Evolutionary conservation across 306 rosid genomes (phyloP), one percentile per base, ranked within the genome.

Genomic region (Lablab purpureus): DNA sequence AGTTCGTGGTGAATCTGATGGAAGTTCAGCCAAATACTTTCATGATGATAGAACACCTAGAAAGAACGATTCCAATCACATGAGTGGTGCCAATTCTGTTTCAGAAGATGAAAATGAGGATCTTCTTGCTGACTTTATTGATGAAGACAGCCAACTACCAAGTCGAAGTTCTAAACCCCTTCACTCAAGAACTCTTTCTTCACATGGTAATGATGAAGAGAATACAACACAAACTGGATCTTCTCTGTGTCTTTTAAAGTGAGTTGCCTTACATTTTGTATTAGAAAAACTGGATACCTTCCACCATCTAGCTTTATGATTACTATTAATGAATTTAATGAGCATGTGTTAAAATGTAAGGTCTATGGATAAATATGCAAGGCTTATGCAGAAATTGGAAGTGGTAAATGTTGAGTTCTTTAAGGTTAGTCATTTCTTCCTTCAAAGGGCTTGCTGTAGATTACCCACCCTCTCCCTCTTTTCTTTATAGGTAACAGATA

Each of bases 61-160:
- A 59, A 90, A 79, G 74, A 85, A 84, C 65, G 85, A 81, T 76
- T 72, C 82, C 60, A 79, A 79, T 74, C 84, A 85, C 65, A 79
- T 66, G 10, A 90, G 90, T 87, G 96, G 93, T 78, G 73, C 88
- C 69, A 80, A 83, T 80, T 87, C 94, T 80, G 80, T 82, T 84
- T 70, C 77, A 27, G 99, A 96, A 80, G 98, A 93, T 59, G 99
- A 96, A 88, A 84, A 90, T 82, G 99, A 96, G 86, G 98, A 96
- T 85, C 98, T 96, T 88, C 91, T 93, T 77, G 99, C 99, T n/a
- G 99, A 96, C 83, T 96, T 96, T 67, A 96, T 96, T 62, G 99
- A 96, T 83, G 99, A 96, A 87, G 99, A 96, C 80, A 96, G 98
- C 88, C 99, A 96, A 83, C 92, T 96, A 47, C 99, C 99, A 17